Conservation (phyloP, 352 stramenopile genomes). For the Pythium volutum region DNA sequence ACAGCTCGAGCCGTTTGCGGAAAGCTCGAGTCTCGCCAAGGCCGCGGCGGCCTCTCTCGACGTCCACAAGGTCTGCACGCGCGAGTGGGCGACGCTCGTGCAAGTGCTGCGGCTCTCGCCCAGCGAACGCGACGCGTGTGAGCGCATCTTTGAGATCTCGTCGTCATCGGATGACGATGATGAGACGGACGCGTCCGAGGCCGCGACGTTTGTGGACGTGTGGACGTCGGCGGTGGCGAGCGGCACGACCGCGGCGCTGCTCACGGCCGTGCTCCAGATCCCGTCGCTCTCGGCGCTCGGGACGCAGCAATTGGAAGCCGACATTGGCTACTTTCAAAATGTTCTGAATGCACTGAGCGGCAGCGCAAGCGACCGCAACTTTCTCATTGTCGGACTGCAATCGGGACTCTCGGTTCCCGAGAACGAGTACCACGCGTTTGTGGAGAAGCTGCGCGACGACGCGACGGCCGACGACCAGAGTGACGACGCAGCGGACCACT, state of each 20-base stretch:
- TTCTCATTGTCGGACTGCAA: constrained; percentile 25
- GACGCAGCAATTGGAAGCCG: constrained; percentile 54
- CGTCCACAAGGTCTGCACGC: constrained; percentile 44
- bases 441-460: not conserved
- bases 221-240: constrained; percentile 72
- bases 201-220: constrained; percentile 67
- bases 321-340: constrained; percentile 81
- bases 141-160: constrained; percentile 39
- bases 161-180: not conserved
- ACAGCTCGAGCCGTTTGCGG: constrained; percentile 77
- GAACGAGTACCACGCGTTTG: constrained; percentile 10
- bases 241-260: constrained; percentile 51
- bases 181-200: constrained; percentile 12
- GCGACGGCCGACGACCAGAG: not conserved
- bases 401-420: constrained; percentile 10
- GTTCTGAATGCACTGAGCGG: constrained; percentile 66
- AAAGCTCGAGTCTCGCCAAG: constrained; percentile 59
- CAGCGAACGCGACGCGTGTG: constrained; percentile 40
- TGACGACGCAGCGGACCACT: not conserved
- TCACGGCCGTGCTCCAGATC: constrained; percentile 56
- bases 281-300: constrained; percentile 55
- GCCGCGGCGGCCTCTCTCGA: constrained; percentile 53
- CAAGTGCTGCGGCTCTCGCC: constrained; percentile 43
- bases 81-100: constrained; percentile 52
- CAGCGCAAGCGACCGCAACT: constrained; percentile 38